Percentiles rank a stretch among this genome's conserved stretches.
Conservation (phyloP, 805 yeast species). For the Vanderwaltozyma verrucispora region DNA sequence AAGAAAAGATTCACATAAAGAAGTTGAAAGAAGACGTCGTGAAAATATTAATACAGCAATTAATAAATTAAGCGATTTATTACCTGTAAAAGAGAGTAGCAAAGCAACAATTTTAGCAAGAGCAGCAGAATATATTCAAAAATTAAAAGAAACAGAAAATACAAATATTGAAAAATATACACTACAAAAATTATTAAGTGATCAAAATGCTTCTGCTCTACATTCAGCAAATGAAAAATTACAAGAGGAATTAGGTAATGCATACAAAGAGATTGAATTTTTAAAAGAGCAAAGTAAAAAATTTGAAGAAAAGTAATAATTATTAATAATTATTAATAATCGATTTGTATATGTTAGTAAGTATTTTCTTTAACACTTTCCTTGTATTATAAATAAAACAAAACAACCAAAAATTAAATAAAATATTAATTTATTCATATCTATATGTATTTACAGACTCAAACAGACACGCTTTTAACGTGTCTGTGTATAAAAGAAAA, state of each 20-base stretch:
- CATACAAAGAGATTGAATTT: slow-evolving; percentile 83
- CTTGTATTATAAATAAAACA: too few relatives aligned
- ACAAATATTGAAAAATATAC: slow-evolving; percentile 92
- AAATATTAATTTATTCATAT: too few relatives aligned
- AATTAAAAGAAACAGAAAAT: slow-evolving; percentile 82
- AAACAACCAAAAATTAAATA: too few relatives aligned
- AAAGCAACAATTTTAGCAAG: slow-evolving; percentile 83
- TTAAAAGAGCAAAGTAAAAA: slow-evolving; percentile 45
- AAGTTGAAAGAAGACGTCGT: slow-evolving; percentile 87
- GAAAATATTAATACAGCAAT: slow-evolving; percentile 85
- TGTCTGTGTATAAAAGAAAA: too few relatives aligned
- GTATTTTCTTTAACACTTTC: too few relatives aligned
- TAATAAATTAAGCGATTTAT: slow-evolving; percentile 60
- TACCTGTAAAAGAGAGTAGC: slow-evolving; percentile 71
- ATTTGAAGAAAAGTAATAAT: not conserved
- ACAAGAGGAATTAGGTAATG: slow-evolving; percentile 79
- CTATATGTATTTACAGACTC: too few relatives aligned
- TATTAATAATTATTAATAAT: too few relatives aligned
- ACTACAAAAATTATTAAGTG: slow-evolving; percentile 80
- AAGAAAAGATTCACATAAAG: slow-evolving; percentile 87
- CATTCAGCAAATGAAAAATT: slow-evolving; percentile 78
- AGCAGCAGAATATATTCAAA: slow-evolving; percentile 83
- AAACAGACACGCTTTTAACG: too few relatives aligned
- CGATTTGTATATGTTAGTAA: too few relatives aligned
- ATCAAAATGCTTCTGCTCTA: slow-evolving; percentile 82